phyloP scores from a whole-genome alignment of 192 early-diverging fungal genomes.

The Linnemannia hyalina region DNA sequence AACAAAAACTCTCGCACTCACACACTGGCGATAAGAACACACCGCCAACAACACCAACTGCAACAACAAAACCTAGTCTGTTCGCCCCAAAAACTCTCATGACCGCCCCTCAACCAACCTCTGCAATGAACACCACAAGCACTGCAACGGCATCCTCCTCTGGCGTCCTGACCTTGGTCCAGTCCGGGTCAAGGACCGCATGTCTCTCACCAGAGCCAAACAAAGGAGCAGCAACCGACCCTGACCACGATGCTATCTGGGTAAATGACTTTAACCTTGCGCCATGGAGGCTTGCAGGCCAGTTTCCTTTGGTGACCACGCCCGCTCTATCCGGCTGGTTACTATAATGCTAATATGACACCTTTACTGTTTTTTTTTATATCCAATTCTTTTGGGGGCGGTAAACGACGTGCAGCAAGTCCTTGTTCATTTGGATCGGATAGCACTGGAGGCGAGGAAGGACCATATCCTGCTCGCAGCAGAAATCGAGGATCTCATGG shows the following conservation, averaged over 20 bases:
- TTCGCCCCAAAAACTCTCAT: neutral
- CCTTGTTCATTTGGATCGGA: constrained; percentile 56
- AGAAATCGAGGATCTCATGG: constrained; percentile 66
- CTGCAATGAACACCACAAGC: neutral
- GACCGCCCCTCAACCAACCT: neutral
- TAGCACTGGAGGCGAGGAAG: constrained; percentile 46
- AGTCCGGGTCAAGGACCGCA: constrained; percentile 15
- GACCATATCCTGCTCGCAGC: constrained; percentile 57
- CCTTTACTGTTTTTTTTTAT: neutral
- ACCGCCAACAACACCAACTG: neutral
- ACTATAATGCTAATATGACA: neutral
- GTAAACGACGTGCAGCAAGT: constrained; percentile 47
- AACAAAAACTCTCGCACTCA: neutral
- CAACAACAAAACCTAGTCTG: neutral
- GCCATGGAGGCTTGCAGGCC: neutral
- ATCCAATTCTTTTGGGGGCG: no score
- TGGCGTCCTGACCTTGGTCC: constrained; percentile 16
- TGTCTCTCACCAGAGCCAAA: constrained; percentile 18
- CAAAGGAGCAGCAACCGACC: constrained; percentile 11
- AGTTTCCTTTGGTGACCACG: neutral
- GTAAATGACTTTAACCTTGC: constrained; percentile 1
- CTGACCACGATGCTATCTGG: constrained; percentile 41
- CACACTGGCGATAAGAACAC: neutral
- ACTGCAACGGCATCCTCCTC: neutral
- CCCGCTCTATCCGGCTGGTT: neutral